phyloP scores from a whole-genome alignment of 163 green algal species.

The Picocystis sp. region DNA sequence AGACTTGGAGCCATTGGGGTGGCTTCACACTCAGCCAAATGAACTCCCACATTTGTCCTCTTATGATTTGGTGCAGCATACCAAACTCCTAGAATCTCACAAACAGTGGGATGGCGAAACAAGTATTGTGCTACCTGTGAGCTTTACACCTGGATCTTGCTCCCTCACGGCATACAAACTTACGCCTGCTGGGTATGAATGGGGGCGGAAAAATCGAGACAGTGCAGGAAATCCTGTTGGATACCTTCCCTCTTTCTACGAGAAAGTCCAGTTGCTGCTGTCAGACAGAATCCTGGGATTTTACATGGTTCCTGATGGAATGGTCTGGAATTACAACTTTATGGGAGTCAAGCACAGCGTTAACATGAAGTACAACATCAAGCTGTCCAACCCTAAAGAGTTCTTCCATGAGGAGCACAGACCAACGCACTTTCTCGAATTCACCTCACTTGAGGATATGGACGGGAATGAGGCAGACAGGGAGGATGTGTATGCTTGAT shows the following conservation, averaged over 20 bases:
- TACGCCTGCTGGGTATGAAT: slow-evolving; percentile 91
- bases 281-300: slow-evolving; percentile 95
- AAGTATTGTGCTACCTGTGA: slow-evolving; percentile 79
- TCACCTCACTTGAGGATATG: slow-evolving; percentile 57
- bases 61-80: slow-evolving; percentile 60
- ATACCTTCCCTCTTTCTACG: slow-evolving; percentile 81
- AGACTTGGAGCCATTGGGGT: slow-evolving; percentile 96
- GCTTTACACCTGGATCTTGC: slow-evolving; percentile 90
- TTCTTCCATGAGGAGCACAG: slow-evolving; percentile 82
- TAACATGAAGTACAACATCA: slow-evolving; percentile 56
- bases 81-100: slow-evolving; percentile 83
- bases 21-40: slow-evolving; percentile 96
- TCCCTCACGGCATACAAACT: slow-evolving; percentile 94
- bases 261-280: slow-evolving; percentile 90
- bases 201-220: slow-evolving; percentile 83
- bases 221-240: slow-evolving; percentile 50
- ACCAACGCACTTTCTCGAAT: slow-evolving; percentile 95
- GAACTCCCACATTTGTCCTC: slow-evolving; percentile 82
- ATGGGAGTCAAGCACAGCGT: slow-evolving; percentile 30
- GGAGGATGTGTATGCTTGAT: slow-evolving; percentile 19
- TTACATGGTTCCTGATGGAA: slow-evolving; percentile 85
- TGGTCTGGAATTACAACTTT: slow-evolving; percentile 89
- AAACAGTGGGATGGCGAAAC: slow-evolving; percentile 92
- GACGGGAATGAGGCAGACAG: slow-evolving; percentile 13
- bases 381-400: slow-evolving; percentile 74